phyloP scores from a whole-genome alignment of 805 yeast species.

The Ogataea sp. region DNA sequence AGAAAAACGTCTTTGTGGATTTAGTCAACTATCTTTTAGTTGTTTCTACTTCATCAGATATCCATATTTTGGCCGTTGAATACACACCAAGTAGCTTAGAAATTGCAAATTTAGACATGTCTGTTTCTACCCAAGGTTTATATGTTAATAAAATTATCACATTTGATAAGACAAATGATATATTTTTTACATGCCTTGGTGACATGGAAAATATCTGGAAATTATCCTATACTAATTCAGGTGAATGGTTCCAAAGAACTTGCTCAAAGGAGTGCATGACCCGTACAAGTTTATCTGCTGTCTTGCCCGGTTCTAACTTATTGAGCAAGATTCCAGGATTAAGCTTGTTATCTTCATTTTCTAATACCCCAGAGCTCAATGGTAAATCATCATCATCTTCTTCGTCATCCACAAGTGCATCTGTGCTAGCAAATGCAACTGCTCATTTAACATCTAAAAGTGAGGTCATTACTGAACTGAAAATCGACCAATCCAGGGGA shows the following conservation, averaged over 20 bases:
- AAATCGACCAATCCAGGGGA: constrained; percentile 69
- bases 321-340: constrained; percentile 22
- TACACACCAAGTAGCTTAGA: constrained; percentile 44
- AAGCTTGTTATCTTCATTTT: constrained; percentile 13
- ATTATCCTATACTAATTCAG: constrained; percentile 70
- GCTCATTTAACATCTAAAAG: constrained; percentile 21
- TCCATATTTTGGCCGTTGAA: constrained; percentile 70
- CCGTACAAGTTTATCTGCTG: constrained; percentile 46
- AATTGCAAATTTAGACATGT: constrained; percentile 75
- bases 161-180: constrained; percentile 60
- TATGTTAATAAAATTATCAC: constrained; percentile 56
- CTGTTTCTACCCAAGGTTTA: constrained; percentile 73
- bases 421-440: constrained; percentile 8
- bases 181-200: constrained; percentile 76
- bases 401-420: background rate
- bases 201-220: constrained; percentile 84
- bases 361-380: constrained; percentile 4
- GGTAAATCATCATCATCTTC: background rate
- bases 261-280: constrained; percentile 82
- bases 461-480: constrained; percentile 57
- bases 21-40: constrained; percentile 66
- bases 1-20: constrained; percentile 70
- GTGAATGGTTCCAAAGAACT: constrained; percentile 79
- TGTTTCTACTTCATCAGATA: constrained; percentile 72
- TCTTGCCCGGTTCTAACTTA: constrained; percentile 32